Base-by-base conservation (phyloP, 129 eudicot species). In the Artemisia argyi region DNA sequence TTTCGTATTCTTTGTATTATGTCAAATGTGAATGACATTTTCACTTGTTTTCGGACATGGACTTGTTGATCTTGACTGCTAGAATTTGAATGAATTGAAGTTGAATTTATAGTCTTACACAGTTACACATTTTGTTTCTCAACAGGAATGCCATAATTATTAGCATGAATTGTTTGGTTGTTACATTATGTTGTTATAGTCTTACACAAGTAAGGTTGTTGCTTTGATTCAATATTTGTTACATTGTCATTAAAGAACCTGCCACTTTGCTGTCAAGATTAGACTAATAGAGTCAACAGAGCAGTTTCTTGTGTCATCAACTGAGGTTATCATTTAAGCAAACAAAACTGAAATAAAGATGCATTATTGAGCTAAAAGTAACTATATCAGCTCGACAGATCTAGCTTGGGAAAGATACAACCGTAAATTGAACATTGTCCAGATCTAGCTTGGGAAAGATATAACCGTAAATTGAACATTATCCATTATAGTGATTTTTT, bases 1-100 rank as follows among this genome's bases (percentile, higher is more conserved):
- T 64, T 52, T 17, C 60, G 68, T 73, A 73, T 42, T 62, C 61
- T 63, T 62, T 28, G 32, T 66, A 9, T 46, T 7, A 24, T 46
- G 32, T 19, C 14, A 7, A 10, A 24, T 20, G 76, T 17, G 19
- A 30, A 18, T 18, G 53, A 17, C 66, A 22, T 44, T 44, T n/a
- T 72, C 16, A 22, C 63, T 30, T 48, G 69, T 73, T 26, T 19
- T 44, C 0, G 10, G 56, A 59, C 55, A 16, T 54, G n/a, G 18
- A 71, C 53, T 57, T 15, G 14, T 32, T 63, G 28, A 19, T 44
- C 42, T 15, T 19, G 56, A 57, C 75, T 39, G 14, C 57, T 20
- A n/a, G 59, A 11, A 42, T n/a, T 19, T 3, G 18, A 42, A 59
- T 72, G 57, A 44, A 46, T 51, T 72, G 26, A 8, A 15, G 46